Conservation (phyloP, 1,139 yeast genomes). For the Scheffersomyces illinoinensis region DNA sequence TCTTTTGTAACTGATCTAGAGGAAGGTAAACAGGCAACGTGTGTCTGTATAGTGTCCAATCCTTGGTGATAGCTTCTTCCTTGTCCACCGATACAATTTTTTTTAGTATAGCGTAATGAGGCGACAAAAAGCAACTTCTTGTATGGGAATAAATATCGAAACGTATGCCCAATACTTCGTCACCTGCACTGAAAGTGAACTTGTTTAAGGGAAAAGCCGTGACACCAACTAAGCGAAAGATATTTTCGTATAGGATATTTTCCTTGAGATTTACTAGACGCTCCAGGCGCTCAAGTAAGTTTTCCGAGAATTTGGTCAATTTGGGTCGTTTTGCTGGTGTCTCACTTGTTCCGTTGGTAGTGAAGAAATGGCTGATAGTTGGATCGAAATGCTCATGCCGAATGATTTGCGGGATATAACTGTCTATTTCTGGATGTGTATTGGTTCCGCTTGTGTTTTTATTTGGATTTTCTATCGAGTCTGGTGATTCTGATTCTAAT, state of each 20-base stretch:
- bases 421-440: background rate
- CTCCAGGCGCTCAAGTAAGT: conserved; percentile 5
- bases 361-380: conserved; percentile 8
- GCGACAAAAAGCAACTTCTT: conserved; percentile 21
- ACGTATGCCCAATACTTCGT: conserved; percentile 35
- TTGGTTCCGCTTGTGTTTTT: background rate
- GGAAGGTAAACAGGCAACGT: conserved; percentile 39
- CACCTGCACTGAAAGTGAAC: conserved; percentile 20
- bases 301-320: background rate
- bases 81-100: conserved; percentile 14
- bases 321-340: background rate
- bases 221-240: conserved; percentile 39
- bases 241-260: conserved; percentile 38
- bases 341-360: conserved; percentile 6
- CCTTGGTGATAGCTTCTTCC: conserved; percentile 4
- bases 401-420: conserved; percentile 3
- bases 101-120: conserved; percentile 41
- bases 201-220: conserved; percentile 44
- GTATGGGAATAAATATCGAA: conserved; percentile 33
- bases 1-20: conserved; percentile 11
- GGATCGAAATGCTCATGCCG: conserved; percentile 10
- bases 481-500: background rate
- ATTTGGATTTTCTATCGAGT: background rate
- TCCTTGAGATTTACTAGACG: conserved; percentile 25
- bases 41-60: conserved; percentile 37